Base-by-base conservation (phyloP, 352 stramenopile genomes). In the Phytophthora melonis region DNA sequence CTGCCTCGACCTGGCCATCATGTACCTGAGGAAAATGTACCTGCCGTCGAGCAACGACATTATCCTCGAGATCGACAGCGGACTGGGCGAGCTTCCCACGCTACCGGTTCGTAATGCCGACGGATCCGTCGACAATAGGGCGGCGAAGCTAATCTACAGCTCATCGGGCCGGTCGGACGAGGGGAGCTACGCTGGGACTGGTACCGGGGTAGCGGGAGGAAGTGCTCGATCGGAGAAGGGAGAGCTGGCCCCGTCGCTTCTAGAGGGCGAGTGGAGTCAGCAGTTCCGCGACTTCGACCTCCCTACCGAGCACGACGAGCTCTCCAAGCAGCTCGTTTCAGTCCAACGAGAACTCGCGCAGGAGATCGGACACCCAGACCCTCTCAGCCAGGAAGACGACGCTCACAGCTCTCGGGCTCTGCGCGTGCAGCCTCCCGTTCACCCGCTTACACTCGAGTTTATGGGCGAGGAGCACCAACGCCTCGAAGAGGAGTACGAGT, bases 21-120 rank as follows among this genome's bases (percentile, higher is more conserved):
- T 90, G 71, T 96, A 95, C 64, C 34, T 96, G 34, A 87, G 84
- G 58, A 85, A 93, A 63, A 96, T 95, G 88, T 95, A 95, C 32
- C 67, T 96, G 53, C 88, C 90, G 4, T 90, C 88, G 1, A 93
- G 89, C 61, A 89, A 90, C 62, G 87, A 93, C 32, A 96, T 96
- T 45, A 95, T 96, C 34, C 73, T 91, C 34, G 89, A 96, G 43
- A 96, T 96, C 59, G 89, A 96, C 47, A 91, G 82, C 18, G 84
- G 88, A 0, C 43, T 96, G 0, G 83, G 82, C 0, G 80, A 91
- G 30, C 30, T 77, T 16, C 70, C 70, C 10, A 32, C 45, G 2
- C 19, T 60, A 58, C 66, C 66, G 10, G 54, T 73, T 53, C 66
- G 62, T 18, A 74, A 76, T 47, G 47, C 18, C 1, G 63, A 74